These are phyloP conservation scores for Kwoniella europaea DNA, from an alignment of 768 basidiomycete species.

Conservation along the genomic window DNA sequence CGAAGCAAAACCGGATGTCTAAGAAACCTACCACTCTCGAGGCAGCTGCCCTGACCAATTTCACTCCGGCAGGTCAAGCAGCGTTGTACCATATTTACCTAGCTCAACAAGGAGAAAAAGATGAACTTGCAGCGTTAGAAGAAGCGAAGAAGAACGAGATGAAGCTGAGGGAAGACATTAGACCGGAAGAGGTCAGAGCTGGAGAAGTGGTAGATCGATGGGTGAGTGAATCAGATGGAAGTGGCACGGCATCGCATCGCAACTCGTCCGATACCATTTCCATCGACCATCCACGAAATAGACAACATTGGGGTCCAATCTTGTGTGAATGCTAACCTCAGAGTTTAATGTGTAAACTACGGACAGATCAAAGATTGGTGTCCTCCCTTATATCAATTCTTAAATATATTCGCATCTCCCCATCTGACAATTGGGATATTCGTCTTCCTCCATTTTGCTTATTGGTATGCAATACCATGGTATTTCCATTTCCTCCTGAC, in stretches of 20 bases:
- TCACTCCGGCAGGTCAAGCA: conserved; percentile 41
- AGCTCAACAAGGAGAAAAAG: conserved; percentile 31
- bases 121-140: conserved; percentile 27
- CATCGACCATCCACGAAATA: too few species aligned
- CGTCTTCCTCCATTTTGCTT: conserved; percentile 32
- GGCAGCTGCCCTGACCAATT: conserved; percentile 30
- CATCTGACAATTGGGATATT: conserved; percentile 32
- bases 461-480: conserved; percentile 40
- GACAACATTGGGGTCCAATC: too few species aligned
- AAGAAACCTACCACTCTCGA: conserved; percentile 33
- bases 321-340: too few species aligned
- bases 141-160: conserved; percentile 32
- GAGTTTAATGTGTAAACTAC: too few species aligned
- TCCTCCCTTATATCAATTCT: conserved; percentile 36
- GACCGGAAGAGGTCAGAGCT: conserved; percentile 36
- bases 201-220: conserved; percentile 33
- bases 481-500: conserved; percentile 41
- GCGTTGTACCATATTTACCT: conserved; percentile 39
- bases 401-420: conserved; percentile 38
- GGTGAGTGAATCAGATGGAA: conserved; percentile 18
- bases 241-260: too few species aligned
- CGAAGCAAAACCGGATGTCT: conserved; percentile 8
- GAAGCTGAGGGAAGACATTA: conserved; percentile 19
- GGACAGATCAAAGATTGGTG: conserved; percentile 40
- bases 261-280: too few species aligned